Evolutionary conservation across 2,329 filamentous ascomycete genomes (phyloP).

Genomic region (Arthrobotrys megalospora): DNA sequence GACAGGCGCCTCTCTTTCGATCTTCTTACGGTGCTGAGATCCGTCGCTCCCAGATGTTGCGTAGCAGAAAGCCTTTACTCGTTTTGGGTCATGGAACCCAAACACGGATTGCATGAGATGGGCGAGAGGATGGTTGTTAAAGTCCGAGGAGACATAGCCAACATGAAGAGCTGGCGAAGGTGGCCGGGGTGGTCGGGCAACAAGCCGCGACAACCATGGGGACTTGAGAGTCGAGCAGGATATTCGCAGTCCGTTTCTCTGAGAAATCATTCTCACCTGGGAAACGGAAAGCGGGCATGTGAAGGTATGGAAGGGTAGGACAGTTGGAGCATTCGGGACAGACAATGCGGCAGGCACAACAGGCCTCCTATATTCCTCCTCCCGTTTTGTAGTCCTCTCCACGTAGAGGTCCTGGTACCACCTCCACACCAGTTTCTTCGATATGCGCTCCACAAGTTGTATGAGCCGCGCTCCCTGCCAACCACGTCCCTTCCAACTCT

Average conservation of each 20-base stretch:
- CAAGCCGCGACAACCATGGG: slow-evolving; percentile 84
- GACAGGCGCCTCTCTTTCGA: slow-evolving; percentile 90
- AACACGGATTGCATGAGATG: slow-evolving; percentile 99
- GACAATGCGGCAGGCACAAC: slow-evolving; percentile 80
- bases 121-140: slow-evolving; percentile 97
- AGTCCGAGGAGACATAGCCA: slow-evolving; percentile 97
- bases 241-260: slow-evolving; percentile 92
- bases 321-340: slow-evolving; percentile 89
- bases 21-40: slow-evolving; percentile 90
- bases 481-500: slow-evolving; percentile 78
- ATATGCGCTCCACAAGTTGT: slow-evolving; percentile 85
- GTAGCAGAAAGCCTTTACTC: slow-evolving; percentile 91
- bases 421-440: slow-evolving; percentile 81
- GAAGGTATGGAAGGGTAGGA: slow-evolving; percentile 97
- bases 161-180: slow-evolving; percentile 88
- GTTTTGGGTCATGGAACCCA: slow-evolving; percentile 82
- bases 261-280: slow-evolving; percentile 93
- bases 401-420: slow-evolving; percentile 90
- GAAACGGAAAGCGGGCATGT: slow-evolving; percentile 92
- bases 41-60: slow-evolving; percentile 93
- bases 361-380: slow-evolving; percentile 78
- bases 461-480: slow-evolving; percentile 93
- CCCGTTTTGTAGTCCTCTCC: slow-evolving; percentile 72
- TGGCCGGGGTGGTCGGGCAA: slow-evolving; percentile 87
- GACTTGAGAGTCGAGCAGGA: slow-evolving; percentile 89